phyloP scores from a whole-genome alignment of 345 rosid genomes.

The Clarkia xantiana region DNA sequence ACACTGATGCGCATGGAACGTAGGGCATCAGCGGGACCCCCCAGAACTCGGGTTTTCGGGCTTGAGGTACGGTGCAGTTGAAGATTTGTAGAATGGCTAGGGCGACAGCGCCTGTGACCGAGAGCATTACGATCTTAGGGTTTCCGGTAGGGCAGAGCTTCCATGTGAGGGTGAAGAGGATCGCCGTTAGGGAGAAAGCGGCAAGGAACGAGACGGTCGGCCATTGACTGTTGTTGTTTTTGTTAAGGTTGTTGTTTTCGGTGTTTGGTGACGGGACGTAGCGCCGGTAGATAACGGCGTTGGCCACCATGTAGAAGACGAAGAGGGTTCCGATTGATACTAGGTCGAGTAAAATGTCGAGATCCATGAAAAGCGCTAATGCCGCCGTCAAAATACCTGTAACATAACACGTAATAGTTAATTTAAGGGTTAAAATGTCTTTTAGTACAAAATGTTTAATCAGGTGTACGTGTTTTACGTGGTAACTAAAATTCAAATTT shows the following conservation, averaged over 20 bases:
- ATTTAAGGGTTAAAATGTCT: too few relatives aligned
- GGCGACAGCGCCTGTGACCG: slow-evolving; percentile 24
- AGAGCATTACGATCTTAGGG: slow-evolving; percentile 41
- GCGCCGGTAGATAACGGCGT: slow-evolving; percentile 68
- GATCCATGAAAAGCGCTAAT: slow-evolving; percentile 68
- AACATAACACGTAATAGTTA: not conserved
- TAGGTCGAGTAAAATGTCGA: slow-evolving; percentile 55
- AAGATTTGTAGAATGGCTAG: slow-evolving; percentile 37
- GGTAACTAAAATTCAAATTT: too few relatives aligned
- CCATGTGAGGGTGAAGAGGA: slow-evolving; percentile 58
- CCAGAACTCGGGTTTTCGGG: slow-evolving; percentile 63
- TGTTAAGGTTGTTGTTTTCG: slow-evolving; percentile 4
- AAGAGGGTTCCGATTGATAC: slow-evolving; percentile 89
- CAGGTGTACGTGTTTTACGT: too few relatives aligned
- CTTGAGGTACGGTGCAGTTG: slow-evolving; percentile 37
- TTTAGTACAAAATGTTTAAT: too few relatives aligned
- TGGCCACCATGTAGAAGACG: slow-evolving; percentile 92
- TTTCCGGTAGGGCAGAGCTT: slow-evolving; percentile 37
- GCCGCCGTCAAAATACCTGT: slow-evolving; percentile 71
- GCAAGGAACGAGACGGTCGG: slow-evolving; percentile 62
- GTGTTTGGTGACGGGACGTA: slow-evolving; percentile 58
- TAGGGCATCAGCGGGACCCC: slow-evolving; percentile 86
- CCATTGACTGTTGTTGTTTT: slow-evolving; percentile 26
- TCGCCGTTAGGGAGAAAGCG: slow-evolving; percentile 42
- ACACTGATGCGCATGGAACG: slow-evolving; percentile 67